phyloP scores from a whole-genome alignment of 192 early-diverging fungal species.

The Mortierella alpina region DNA sequence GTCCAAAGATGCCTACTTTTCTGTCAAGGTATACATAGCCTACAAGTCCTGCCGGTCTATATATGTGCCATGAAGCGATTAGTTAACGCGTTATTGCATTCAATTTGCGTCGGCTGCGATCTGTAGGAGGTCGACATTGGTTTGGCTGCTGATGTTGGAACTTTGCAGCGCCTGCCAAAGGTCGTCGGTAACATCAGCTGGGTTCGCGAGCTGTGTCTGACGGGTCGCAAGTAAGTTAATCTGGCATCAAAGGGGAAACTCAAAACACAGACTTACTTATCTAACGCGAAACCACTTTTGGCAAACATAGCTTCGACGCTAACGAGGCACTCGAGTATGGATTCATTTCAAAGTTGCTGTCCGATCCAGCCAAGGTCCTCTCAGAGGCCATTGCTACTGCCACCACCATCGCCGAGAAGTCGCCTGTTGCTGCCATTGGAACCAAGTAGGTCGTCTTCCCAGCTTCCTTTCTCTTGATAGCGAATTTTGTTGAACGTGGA shows the following conservation, averaged over 20 bases:
- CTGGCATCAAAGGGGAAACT: not conserved
- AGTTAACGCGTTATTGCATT: not conserved
- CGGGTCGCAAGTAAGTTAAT: constrained; percentile 73
- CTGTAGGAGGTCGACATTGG: constrained; percentile 90
- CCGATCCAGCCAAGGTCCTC: constrained; percentile 20
- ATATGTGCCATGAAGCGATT: not conserved
- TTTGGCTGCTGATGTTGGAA: constrained; percentile 91
- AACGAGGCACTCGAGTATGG: constrained; percentile 73
- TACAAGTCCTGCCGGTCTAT: not conserved
- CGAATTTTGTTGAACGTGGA: not conserved
- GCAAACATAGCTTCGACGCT: constrained; percentile 58
- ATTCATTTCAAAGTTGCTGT: constrained; percentile 48
- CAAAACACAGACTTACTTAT: not conserved
- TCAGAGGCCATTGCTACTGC: constrained; percentile 78
- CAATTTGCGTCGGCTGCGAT: not conserved
- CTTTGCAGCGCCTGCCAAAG: constrained; percentile 95
- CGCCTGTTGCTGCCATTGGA: constrained; percentile 86
- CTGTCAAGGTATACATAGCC: constrained; percentile 72
- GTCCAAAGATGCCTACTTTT: constrained; percentile 81
- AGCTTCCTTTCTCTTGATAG: not conserved
- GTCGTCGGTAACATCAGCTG: constrained; percentile 90
- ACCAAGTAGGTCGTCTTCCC: constrained; percentile 74
- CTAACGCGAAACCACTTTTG: not conserved
- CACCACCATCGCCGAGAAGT: constrained; percentile 83
- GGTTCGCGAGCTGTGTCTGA: constrained; percentile 92